Conservation (phyloP, 2,329 filamentous ascomycete species). For the Cordyceps militaris region DNA sequence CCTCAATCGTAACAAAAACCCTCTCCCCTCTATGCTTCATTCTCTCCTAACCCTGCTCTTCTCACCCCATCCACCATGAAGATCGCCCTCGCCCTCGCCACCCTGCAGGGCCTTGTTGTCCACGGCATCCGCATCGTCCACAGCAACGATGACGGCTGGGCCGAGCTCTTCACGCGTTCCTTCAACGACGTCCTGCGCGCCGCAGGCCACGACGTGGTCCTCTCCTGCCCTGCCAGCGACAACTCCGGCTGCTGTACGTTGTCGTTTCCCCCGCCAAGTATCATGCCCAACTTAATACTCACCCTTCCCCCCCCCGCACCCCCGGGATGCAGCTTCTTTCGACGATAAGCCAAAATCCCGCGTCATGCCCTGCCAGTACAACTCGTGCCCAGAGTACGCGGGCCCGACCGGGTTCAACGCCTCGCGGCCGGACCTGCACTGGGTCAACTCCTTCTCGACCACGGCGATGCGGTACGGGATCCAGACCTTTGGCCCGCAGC, state of each 20-base stretch:
- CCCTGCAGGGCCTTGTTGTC: conserved; percentile 18
- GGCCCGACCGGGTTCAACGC: conserved; percentile 50
- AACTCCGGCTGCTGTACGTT: conserved; percentile 52
- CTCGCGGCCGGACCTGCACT: conserved; percentile 54
- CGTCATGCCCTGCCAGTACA: conserved; percentile 48
- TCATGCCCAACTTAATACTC: not conserved
- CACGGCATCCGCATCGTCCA: conserved; percentile 49
- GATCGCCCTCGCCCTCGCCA: not conserved
- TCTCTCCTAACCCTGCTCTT: too few species aligned
- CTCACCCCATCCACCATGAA: conserved; percentile 4
- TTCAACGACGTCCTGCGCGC: conserved; percentile 49
- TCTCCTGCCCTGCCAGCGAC: conserved; percentile 61
- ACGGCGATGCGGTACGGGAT: conserved; percentile 54
- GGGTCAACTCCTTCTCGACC: conserved; percentile 64
- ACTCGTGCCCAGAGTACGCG: conserved; percentile 51
- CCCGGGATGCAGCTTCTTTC: not conserved
- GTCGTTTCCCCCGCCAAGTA: too few species aligned
- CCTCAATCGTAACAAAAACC: too few species aligned
- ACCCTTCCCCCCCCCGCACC: not conserved
- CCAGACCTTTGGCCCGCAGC: conserved; percentile 43
- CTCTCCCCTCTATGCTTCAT: too few species aligned
- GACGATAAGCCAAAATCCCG: conserved; percentile 25
- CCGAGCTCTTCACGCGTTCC: conserved; percentile 57
- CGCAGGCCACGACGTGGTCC: conserved; percentile 53
- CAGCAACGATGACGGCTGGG: conserved; percentile 66